These are phyloP conservation scores for Colletotrichum higginsianum DNA, from an alignment of 2,329 filamentous ascomycete species.

Conservation along the genomic window DNA sequence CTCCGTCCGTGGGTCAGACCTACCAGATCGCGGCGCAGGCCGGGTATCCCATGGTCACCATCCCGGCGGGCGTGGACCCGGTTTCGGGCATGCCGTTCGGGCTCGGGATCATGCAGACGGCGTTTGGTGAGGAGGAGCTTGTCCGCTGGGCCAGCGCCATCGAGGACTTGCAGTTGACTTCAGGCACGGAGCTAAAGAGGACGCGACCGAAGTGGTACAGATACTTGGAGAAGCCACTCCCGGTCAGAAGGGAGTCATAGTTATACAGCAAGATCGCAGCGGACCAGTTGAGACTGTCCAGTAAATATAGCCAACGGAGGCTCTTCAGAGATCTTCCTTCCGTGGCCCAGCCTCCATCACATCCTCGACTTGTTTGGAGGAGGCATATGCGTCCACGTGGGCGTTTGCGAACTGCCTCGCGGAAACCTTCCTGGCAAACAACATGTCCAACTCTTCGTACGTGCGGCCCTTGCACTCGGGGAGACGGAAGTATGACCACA, in stretches of 20 bases:
- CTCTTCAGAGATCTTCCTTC: constrained; percentile 7
- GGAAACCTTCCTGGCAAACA: constrained; percentile 61
- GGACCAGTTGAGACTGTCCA: no score
- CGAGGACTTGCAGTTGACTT: constrained; percentile 67
- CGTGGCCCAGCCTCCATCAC: constrained; percentile 10
- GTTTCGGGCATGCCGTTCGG: constrained; percentile 72
- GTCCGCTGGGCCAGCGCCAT: constrained; percentile 75
- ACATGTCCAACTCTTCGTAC: constrained; percentile 67
- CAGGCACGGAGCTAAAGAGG: constrained; percentile 61
- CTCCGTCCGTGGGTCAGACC: constrained; percentile 76
- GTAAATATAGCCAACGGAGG: neutral
- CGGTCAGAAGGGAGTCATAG: neutral
- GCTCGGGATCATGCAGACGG: constrained; percentile 70
- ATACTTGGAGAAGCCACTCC: constrained; percentile 60
- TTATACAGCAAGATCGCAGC: no score
- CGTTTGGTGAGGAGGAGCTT: constrained; percentile 70
- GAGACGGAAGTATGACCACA: constrained; percentile 67
- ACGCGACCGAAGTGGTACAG: constrained; percentile 67
- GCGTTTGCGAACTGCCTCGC: constrained; percentile 57
- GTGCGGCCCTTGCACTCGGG: constrained; percentile 67
- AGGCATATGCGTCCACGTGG: constrained; percentile 48
- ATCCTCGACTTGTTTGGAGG: constrained; percentile 17
- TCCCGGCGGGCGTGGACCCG: constrained; percentile 72
- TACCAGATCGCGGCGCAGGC: constrained; percentile 81
- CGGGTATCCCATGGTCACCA: constrained; percentile 79